Percentiles rank a stretch among this genome's conserved stretches.
phyloP scores from a whole-genome alignment of 352 stramenopile genomes.

The Albugo laibachii region DNA sequence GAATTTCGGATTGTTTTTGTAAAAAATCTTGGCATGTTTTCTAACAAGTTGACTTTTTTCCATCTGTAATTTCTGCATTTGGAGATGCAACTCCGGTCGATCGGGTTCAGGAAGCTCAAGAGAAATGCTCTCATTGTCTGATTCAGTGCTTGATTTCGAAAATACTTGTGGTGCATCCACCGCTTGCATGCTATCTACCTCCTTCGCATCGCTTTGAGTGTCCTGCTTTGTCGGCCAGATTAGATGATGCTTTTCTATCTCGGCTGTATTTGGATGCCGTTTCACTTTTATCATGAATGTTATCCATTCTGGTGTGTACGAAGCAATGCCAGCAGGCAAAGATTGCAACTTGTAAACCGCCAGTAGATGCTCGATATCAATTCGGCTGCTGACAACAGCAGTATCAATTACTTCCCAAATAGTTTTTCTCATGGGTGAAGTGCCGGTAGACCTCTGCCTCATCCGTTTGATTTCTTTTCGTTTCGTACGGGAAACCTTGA shows the following conservation, averaged over 20 bases:
- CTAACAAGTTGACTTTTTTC: constrained; percentile 34
- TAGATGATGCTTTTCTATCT: constrained; percentile 13
- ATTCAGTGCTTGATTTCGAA: constrained; percentile 1
- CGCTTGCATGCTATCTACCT: constrained; percentile 3
- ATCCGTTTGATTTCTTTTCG: not conserved
- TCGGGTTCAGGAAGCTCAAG: constrained; percentile 16
- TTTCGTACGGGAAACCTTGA: not conserved
- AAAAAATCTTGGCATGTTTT: constrained; percentile 41
- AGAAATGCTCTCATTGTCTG: constrained; percentile 4
- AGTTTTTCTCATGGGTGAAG: constrained; percentile 1
- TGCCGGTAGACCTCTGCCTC: not conserved
- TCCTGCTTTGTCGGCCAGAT: constrained; percentile 6
- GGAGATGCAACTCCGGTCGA: constrained; percentile 8
- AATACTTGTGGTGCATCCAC: not conserved
- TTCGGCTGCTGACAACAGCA: constrained; percentile 20
- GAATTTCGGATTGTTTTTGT: constrained; percentile 54
- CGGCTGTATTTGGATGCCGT: constrained; percentile 10
- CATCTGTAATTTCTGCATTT: constrained; percentile 22
- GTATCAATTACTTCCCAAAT: constrained; percentile 25
- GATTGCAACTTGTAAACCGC: constrained; percentile 15
- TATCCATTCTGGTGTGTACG: constrained; percentile 49
- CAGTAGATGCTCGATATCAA: constrained; percentile 16
- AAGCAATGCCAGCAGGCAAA: constrained; percentile 13
- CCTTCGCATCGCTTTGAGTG: constrained; percentile 6
- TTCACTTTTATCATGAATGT: constrained; percentile 25